Conservation (phyloP, 2,329 filamentous ascomycete species). For the Camptophora hylomeconis region DNA sequence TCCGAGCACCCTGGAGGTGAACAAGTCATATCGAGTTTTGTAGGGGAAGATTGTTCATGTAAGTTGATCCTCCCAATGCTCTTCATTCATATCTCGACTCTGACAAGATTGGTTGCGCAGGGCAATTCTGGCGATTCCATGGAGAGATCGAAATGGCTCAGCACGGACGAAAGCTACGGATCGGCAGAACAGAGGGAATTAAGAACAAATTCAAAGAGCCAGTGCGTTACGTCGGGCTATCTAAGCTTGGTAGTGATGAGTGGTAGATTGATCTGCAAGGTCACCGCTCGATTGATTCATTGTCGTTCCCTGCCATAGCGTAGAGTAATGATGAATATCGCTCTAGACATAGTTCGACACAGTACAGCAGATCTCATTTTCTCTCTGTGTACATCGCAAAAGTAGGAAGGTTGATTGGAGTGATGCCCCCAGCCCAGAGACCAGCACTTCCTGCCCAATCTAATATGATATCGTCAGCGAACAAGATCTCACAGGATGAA, state of each 20-base stretch:
- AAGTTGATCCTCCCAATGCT: too few relatives aligned
- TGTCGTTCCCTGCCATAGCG: too few relatives aligned
- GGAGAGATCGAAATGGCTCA: conserved; percentile 9
- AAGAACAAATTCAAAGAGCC: conserved; percentile 15
- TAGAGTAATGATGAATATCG: background rate
- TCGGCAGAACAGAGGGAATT: conserved; percentile 16
- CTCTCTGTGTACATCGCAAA: conserved; percentile 8
- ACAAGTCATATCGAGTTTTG: conserved; percentile 20
- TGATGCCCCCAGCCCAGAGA: conserved; percentile 13
- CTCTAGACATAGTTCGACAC: background rate
- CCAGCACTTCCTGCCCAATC: conserved; percentile 17
- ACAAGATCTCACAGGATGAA: too few relatives aligned
- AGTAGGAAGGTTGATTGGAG: conserved; percentile 14
- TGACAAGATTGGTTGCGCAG: too few relatives aligned
- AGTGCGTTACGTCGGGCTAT: conserved; percentile 9
- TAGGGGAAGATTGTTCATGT: conserved; percentile 22
- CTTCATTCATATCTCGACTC: too few relatives aligned
- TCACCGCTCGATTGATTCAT: too few relatives aligned
- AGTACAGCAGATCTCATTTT: conserved; percentile 1
- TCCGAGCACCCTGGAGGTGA: conserved; percentile 20
- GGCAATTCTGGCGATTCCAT: conserved; percentile 23
- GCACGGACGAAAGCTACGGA: conserved; percentile 10
- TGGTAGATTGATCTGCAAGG: conserved; percentile 3
- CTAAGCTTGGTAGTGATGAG: conserved; percentile 5
- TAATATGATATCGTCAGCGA: conserved; percentile 1